Conservation (phyloP, 192 early-diverging fungal species). For the Gaertneriomyces sp. region DNA sequence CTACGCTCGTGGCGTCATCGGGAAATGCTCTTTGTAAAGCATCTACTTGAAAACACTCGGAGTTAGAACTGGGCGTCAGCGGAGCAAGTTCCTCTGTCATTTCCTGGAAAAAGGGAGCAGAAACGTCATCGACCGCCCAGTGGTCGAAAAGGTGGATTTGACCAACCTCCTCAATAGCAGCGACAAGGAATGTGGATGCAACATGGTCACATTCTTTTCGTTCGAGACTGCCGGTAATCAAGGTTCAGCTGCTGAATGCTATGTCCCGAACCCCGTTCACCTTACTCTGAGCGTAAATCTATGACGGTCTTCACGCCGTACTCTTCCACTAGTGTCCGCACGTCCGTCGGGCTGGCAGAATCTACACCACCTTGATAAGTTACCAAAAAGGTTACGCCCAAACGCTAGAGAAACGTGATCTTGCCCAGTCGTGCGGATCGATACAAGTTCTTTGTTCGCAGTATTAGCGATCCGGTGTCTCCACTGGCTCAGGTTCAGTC, state of each 20-base stretch:
- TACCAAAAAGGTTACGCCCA: not conserved
- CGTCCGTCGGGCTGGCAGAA: slow-evolving; percentile 29
- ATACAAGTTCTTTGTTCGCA: slow-evolving; percentile 7
- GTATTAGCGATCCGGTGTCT: too few species aligned
- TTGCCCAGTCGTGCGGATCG: slow-evolving; percentile 12
- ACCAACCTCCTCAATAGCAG: slow-evolving; percentile 28
- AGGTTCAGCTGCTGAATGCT: too few species aligned
- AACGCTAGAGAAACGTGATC: not conserved
- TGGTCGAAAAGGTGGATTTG: not conserved
- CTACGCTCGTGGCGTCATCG: not conserved
- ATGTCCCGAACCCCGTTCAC: too few species aligned
- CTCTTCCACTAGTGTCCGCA: slow-evolving; percentile 18
- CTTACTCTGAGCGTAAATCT: slow-evolving; percentile 41
- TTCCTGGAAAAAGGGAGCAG: not conserved
- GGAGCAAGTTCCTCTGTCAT: slow-evolving; percentile 1
- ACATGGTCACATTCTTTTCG: slow-evolving; percentile 26
- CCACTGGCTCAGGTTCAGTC: not conserved
- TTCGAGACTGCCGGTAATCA: slow-evolving; percentile 6
- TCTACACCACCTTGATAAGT: slow-evolving; percentile 4
- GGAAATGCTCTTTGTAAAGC: not conserved
- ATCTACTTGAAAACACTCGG: not conserved
- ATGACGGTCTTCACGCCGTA: slow-evolving; percentile 43
- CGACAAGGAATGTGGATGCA: slow-evolving; percentile 30
- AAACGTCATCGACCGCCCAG: not conserved
- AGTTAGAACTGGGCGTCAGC: not conserved